Conservation (phyloP, 1,139 yeast genomes). For the Sugiyamaella sp. region DNA sequence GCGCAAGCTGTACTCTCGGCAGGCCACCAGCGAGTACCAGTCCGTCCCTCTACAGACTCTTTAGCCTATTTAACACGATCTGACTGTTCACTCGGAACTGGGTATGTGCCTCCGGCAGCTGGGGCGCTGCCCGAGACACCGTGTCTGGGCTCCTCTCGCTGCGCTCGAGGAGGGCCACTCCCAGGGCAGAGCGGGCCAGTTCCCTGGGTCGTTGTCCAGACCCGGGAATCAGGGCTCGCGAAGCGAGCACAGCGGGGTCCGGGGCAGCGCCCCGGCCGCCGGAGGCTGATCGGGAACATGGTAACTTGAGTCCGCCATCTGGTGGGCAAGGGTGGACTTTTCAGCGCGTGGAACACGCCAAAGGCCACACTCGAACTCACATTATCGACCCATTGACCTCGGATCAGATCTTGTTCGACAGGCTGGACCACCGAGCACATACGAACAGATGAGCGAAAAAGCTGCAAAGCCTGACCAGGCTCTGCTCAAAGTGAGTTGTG, state of each 20-base stretch:
- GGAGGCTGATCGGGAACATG: background rate
- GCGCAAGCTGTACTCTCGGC: conserved; percentile 2
- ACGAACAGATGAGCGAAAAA: conserved; percentile 15
- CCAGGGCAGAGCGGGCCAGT: background rate
- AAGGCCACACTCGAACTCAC: background rate
- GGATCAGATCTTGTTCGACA: background rate
- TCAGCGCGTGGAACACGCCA: background rate
- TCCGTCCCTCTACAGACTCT: conserved; percentile 21
- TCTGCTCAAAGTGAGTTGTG: conserved; percentile 16
- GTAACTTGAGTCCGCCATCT: no score
- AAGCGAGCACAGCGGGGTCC: background rate
- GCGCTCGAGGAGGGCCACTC: background rate
- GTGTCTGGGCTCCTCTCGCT: background rate
- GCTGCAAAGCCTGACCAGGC: conserved; percentile 21
- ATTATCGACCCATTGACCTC: conserved; percentile 6
- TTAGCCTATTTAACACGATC: background rate
- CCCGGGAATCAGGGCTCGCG: no score
- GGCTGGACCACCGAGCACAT: background rate
- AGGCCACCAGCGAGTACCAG: conserved; percentile 10
- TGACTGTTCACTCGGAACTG: background rate
- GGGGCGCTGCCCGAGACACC: conserved; percentile 1
- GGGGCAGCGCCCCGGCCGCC: background rate
- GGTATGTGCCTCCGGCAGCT: conserved; percentile 8
- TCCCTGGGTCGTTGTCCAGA: no score
- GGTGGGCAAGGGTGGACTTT: conserved; percentile 4